Base-by-base conservation (phyloP, 2,329 filamentous ascomycete genomes). In the Elsinoe perseae region DNA sequence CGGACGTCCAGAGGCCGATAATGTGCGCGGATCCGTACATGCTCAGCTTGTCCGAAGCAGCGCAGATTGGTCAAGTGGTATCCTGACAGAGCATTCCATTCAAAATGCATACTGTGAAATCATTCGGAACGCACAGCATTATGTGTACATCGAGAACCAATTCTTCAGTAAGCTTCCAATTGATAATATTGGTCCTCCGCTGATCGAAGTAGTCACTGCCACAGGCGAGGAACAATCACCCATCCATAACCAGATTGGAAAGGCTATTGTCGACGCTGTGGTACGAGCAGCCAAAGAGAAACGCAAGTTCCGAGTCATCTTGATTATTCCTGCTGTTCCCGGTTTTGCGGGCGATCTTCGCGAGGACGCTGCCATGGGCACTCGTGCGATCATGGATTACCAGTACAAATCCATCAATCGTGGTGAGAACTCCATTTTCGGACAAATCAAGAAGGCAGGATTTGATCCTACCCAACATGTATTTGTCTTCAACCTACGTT, bases 91-190 rank as follows among this genome's bases (percentile, higher is more conserved):
- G 59, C 85, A 89, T 63, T 90, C 85, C 50, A 95, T 95, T 57
- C 88, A 93, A 63, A 95, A 89, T 64, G 89, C 90, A 0, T 95
- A 95, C 68, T 78, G 77, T 58, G 89, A 95, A 61, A 75, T 95
- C 27, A 97, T 97, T 64, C 78, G 85, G 52, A 89, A 88, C 53
- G 92, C 92, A 0, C 76, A 96, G 71, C 92, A 97, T 68, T 96
- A 83, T 63, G 86, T 98, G 21, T 98, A 97, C 73, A 95, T 98
- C 59, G 93, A 98, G 70, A 97, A 97, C 65, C 93, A 98, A 66
- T 97, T 97, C 75, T 98, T 97, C 77, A 96, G 80, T 73, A 73
- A 64, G 71, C 64, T 9, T 43, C 14, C n/a, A 4, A 14, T n/a
- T 55, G 43, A 36, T 30, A 18, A 16, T 10, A n/a, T 10, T 21